These are phyloP conservation scores for Rhodotorula glutinis DNA, from an alignment of 1,284 basidiomycete genomes.

Conservation along the genomic window DNA sequence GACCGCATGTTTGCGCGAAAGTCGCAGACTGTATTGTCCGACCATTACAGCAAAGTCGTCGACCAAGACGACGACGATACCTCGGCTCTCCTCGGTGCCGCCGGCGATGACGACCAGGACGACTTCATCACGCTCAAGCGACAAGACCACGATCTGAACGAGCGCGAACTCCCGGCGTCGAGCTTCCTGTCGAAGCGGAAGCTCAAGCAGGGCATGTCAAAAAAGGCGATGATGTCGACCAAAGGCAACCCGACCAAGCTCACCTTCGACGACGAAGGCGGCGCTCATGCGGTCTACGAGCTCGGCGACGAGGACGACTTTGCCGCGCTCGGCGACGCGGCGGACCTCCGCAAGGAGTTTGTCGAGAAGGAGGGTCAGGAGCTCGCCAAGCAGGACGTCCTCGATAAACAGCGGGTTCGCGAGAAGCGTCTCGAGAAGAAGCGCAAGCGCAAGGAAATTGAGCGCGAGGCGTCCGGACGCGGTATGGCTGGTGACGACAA, in stretches of 20 bases:
- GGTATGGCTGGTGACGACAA: constrained; percentile 56
- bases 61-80: constrained; percentile 55
- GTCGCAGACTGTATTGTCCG: constrained; percentile 88
- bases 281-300: constrained; percentile 74
- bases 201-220: constrained; percentile 68
- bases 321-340: constrained; percentile 60
- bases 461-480: constrained; percentile 53
- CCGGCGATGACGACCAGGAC: constrained; percentile 56
- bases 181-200: constrained; percentile 61
- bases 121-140: constrained; percentile 94
- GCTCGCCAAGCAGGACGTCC: constrained; percentile 67
- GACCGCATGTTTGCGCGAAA: constrained; percentile 97
- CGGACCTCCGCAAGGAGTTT: constrained; percentile 65
- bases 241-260: constrained; percentile 62
- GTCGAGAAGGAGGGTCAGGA: constrained; percentile 67
- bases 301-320: constrained; percentile 65
- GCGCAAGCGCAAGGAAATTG: constrained; percentile 79
- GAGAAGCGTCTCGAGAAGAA: constrained; percentile 84
- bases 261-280: constrained; percentile 81
- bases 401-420: constrained; percentile 76
- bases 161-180: constrained; percentile 55
- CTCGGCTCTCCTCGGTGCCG: constrained; percentile 14
- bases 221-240: constrained; percentile 67
- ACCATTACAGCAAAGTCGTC: constrained; percentile 85
- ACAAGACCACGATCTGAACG: constrained; percentile 71